Evolutionary conservation across 2,329 filamentous ascomycete genomes (phyloP), one percentile per base, ranked within the genome.

Genomic region (Aureobasidium pullulans): DNA sequence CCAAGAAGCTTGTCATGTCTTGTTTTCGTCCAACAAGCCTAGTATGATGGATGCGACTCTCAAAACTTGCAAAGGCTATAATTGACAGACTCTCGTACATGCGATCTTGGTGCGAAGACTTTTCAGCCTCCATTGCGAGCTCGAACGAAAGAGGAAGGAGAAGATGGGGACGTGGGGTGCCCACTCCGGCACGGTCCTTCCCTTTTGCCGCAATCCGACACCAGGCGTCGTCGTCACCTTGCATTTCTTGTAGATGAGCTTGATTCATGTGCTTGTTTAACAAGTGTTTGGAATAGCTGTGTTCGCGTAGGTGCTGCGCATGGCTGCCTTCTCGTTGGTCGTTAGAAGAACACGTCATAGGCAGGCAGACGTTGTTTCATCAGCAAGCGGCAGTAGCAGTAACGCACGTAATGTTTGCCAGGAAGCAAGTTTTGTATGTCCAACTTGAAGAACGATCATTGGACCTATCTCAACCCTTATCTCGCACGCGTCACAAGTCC

Each of bases 331-430:
- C 37, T 43, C 36, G n/a, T 32, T 34, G 36, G 29, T 43, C 19
- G 39, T 29, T 34, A 4, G 11, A 13, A 15, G 23, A 23, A 16
- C 43, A 54, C 50, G 50, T 54, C 50, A 54, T 54, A 36, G 31
- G 15, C 13, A 54, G 50, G 50, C 49, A 43, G 23, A 29, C 16
- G 50, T 32, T 23, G 11, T 34, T 39, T 19, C 19, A 43, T 32
- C 52, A 46, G 29, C 52, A 19, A 32, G 31, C 31, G 32, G 40
- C 40, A 46, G 19, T 31, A 29, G 16, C 13, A 6, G 19, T 15
- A 44, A 56, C 52, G 52, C 19, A 46, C 52, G 52, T 56, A 56
- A 44, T 44, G 40, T 46, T 40, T 36, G 39, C 28, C 31, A 37
- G 13, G 13, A 56, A 32, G 23, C 52, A 39, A 34, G 50, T 19